Evolutionary conservation across 2,329 filamentous ascomycete species (phyloP), one percentile per base, ranked within the genome.

Genomic region (Botryosphaeria dothidea): DNA sequence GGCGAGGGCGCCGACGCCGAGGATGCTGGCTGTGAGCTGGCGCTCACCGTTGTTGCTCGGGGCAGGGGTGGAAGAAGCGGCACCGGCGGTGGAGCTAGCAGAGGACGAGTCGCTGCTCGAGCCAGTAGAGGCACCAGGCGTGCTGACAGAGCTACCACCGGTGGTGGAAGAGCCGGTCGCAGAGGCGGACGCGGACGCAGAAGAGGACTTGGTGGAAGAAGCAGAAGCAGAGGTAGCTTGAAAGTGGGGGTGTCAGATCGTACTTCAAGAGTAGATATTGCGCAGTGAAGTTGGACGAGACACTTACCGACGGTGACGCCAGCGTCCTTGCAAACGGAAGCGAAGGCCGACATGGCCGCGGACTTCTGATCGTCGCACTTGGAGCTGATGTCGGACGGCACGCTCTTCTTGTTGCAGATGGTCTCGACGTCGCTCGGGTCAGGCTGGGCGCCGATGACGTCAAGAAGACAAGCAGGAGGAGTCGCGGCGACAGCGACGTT

Each of bases 381-480:
- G 38, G 43, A 43, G 6, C 13, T 3, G 45, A 68, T 65, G 31
- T 54, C 48, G 38, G 31, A 34, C 3, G 21, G 7, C 19, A 68
- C 56, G 31, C 34, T 54, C 17, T 54, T 31, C 31, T 62, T 49
- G 34, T 66, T 64, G 49, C 67, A 68, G 58, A 68, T 68, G 43
- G 63, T 52, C n/a, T 48, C 52, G 41, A 68, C 6, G 48, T 68
- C 64, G 36, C 57, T 43, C 13, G 65, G 65, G 58, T 68, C 56
- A 11, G 57, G 46, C 36, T 48, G 21, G 8, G 7, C 38, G 31
- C 57, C 64, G 34, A 68, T 57, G 45, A 66, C 62, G 61, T 29
- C 58, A 19, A 68, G 58, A 15, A 68, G 62, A 57, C 67, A 68
- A 25, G 67, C 67, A 15, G 67, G 67, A 13, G 65, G 65, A 11